These are phyloP conservation scores for Pythium sukuiense DNA, from an alignment of 352 stramenopile species.

Conservation along the genomic window DNA sequence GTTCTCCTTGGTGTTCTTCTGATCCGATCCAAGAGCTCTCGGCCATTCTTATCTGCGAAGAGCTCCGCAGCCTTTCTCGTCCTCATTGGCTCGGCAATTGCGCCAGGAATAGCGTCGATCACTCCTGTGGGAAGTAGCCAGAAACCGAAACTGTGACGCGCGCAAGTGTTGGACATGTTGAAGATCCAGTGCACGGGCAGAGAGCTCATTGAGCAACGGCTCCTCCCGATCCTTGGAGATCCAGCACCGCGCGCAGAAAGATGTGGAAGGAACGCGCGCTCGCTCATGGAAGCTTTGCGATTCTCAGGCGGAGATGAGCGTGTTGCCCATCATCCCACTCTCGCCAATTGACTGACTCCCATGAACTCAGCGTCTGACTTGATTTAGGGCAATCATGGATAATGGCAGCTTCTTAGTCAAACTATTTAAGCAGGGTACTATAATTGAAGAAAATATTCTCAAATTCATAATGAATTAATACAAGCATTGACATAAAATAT, in stretches of 20 bases:
- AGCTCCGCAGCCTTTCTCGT: not conserved
- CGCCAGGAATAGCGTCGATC: not conserved
- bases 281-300: not conserved
- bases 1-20: conserved; percentile 3
- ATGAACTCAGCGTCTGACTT: not conserved
- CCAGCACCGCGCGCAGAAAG: not conserved
- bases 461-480: too few species aligned
- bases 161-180: not conserved
- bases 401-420: not conserved
- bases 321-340: not conserved
- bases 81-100: not conserved
- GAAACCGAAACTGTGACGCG: not conserved
- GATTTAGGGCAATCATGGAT: not conserved
- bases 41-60: not conserved
- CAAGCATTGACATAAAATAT: too few species aligned
- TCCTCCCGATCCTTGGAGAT: not conserved
- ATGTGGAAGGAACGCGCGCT: not conserved
- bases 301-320: not conserved
- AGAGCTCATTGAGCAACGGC: not conserved
- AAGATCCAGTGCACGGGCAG: not conserved
- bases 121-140: not conserved
- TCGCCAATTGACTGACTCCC: not conserved
- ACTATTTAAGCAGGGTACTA: not conserved
- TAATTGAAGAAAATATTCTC: too few species aligned
- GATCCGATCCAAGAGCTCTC: not conserved